Evolutionary conservation across 805 yeast genomes (phyloP), one percentile per base, ranked within the genome.

Genomic region (Geotrichum ghanense): DNA sequence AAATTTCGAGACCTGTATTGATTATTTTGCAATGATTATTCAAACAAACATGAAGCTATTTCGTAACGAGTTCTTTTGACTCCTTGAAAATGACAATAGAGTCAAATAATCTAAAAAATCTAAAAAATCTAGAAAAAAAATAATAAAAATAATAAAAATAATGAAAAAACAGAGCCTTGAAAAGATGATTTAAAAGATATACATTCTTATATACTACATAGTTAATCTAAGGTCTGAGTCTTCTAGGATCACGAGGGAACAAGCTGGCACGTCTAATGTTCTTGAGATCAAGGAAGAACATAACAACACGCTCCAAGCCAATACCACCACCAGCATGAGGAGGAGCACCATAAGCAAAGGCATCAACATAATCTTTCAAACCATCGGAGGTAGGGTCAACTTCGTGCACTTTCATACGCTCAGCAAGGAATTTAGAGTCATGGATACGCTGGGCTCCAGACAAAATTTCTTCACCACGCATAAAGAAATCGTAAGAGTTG

Each of bases 321-420:
- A 92, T 92, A 69, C 99, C 99, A 72, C 98, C 99, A 66, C 99
- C 99, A 27, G 95, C 99, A 61, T 92, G 99, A 44, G 99, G 98
- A 53, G 95, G 83, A 74, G 97, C 90, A 17, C 97, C 99, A 63
- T 82, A 90, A 42, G 77, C 71, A 73, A 92, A 92, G 16, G 96
- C 94, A 53, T 90, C 90, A 49, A 85, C 81, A 69, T 92, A 92
- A 63, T 92, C 97, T 63, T 75, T 75, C 57, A 90, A 70, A 53
- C 97, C 98, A 26, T 86, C 84, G 50, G 76, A 75, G 50, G 71
- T 70, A 49, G 95, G 85, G 62, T 86, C 85, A 47, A 92, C 79
- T 22, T 77, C 97, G 60, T 83, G 95, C 34, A 74, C 83, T 43
- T 66, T 71, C 83, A 92, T 79, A 71, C 97, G 80, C 69, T 83